Percentiles rank a stretch among this genome's conserved stretches.
phyloP scores from a whole-genome alignment of 768 basidiomycete genomes.

The Glaciozyma martinii region DNA sequence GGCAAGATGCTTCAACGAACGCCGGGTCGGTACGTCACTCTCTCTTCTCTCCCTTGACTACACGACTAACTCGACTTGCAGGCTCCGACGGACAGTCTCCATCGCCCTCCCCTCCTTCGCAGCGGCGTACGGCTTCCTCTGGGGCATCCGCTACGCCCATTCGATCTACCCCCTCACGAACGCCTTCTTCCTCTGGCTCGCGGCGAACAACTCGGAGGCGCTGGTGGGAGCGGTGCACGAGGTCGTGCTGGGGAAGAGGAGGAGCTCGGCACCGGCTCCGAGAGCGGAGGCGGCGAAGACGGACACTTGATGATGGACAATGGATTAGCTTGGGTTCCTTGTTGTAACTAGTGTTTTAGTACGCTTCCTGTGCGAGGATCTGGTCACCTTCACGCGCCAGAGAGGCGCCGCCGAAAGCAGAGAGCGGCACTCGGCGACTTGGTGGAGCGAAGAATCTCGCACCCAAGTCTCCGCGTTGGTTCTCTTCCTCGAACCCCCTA shows the following conservation, averaged over 20 bases:
- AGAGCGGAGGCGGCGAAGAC: too few relatives aligned
- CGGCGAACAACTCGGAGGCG: conserved; percentile 23
- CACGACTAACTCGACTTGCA: background rate
- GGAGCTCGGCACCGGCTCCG: too few relatives aligned
- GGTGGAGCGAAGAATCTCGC: too few relatives aligned
- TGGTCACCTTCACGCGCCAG: too few relatives aligned
- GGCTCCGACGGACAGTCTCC: background rate
- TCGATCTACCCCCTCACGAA: conserved; percentile 57
- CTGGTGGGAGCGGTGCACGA: conserved; percentile 1
- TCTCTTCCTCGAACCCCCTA: too few relatives aligned
- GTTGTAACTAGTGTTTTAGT: too few relatives aligned
- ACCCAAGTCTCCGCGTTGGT: too few relatives aligned
- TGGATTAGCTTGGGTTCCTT: too few relatives aligned
- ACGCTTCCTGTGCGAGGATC: too few relatives aligned
- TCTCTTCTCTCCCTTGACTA: background rate
- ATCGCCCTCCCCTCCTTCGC: conserved; percentile 36
- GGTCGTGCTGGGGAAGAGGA: background rate
- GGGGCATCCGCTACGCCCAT: conserved; percentile 60
- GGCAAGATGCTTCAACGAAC: conserved; percentile 14
- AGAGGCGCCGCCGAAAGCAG: too few relatives aligned
- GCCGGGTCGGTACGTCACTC: background rate
- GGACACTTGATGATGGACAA: too few relatives aligned
- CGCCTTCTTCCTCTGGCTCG: conserved; percentile 39
- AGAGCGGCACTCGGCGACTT: too few relatives aligned
- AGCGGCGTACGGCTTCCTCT: conserved; percentile 52